Conservation (phyloP, 2,329 filamentous ascomycete species). For the Colletotrichum truncatum region DNA sequence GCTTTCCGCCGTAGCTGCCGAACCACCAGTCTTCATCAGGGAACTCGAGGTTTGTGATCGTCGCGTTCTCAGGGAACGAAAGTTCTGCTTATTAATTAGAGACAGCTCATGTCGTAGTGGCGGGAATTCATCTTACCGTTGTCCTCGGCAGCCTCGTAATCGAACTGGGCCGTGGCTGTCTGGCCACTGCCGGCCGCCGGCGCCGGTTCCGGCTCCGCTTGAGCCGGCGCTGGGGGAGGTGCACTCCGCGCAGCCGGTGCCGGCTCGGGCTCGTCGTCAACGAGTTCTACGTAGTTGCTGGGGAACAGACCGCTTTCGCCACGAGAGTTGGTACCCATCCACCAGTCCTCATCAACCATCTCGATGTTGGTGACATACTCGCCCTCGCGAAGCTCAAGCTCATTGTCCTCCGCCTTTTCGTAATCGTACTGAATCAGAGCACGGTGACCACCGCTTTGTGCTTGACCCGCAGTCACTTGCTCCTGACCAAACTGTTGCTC, state of each 20-base stretch:
- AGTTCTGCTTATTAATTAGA: constrained; percentile 56
- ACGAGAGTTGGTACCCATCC: constrained; percentile 88
- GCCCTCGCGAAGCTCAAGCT: constrained; percentile 89
- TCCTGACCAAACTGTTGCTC: constrained; percentile 53
- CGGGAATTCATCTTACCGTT: constrained; percentile 69
- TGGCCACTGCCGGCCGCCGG: constrained; percentile 53
- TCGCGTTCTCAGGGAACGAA: constrained; percentile 90
- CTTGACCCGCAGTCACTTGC: constrained; percentile 43
- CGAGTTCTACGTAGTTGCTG: constrained; percentile 93
- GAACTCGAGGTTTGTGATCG: constrained; percentile 86
- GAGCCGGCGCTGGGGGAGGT: constrained; percentile 39
- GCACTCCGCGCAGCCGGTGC: constrained; percentile 47
- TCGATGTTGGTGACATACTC: constrained; percentile 92
- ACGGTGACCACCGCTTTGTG: constrained; percentile 64
- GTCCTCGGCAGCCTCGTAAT: constrained; percentile 97
- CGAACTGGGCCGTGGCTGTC: constrained; percentile 87
- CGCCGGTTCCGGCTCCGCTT: constrained; percentile 48
- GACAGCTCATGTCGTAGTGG: background rate
- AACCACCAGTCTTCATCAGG: constrained; percentile 99
- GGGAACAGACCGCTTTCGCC: constrained; percentile 94
- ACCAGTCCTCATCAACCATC: constrained; percentile 99
- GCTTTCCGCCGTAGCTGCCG: constrained; percentile 81
- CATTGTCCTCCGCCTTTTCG: constrained; percentile 97
- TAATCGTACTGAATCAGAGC: constrained; percentile 94
- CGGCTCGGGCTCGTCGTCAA: constrained; percentile 67